Conservation (phyloP, 768 basidiomycete genomes). For the Rhodosporidiobolus sp. region DNA sequence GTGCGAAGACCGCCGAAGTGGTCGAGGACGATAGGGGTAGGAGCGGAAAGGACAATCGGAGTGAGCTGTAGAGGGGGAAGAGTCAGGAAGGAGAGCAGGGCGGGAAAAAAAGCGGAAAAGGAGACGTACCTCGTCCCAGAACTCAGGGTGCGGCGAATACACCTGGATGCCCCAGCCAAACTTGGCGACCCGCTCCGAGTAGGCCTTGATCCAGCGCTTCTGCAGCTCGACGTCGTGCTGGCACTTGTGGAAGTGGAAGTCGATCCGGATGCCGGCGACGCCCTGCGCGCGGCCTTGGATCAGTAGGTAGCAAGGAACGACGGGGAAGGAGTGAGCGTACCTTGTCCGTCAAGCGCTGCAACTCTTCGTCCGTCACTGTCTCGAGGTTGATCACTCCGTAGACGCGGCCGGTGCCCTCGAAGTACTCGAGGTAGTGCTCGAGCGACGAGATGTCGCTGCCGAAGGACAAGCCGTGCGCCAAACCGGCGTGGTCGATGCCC, state of each 20-base stretch:
- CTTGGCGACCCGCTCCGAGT: not conserved
- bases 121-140: not conserved
- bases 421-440: constrained; percentile 16
- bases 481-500: constrained; percentile 10
- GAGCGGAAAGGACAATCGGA: constrained; percentile 6
- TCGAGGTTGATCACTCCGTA: constrained; percentile 18
- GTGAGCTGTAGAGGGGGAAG: not conserved
- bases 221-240: constrained; percentile 8
- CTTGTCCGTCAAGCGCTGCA: not conserved
- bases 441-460: constrained; percentile 8
- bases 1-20: constrained; percentile 22
- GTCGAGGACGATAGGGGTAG: constrained; percentile 15
- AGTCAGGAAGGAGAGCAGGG: not conserved
- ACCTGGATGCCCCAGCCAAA: constrained; percentile 1
- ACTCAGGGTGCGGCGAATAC: constrained; percentile 12
- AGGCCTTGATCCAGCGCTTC: constrained; percentile 2
- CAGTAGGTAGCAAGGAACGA: no score
- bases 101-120: no score
- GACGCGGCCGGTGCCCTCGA: not conserved
- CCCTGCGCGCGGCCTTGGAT: not conserved
- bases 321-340: not conserved
- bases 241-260: constrained; percentile 11
- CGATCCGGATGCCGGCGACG: constrained; percentile 17
- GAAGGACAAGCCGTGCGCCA: constrained; percentile 18
- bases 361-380: constrained; percentile 14